phyloP scores from a whole-genome alignment of 495 filamentous ascomycete genomes.

The Pseudomonodictys pantanalensis region DNA sequence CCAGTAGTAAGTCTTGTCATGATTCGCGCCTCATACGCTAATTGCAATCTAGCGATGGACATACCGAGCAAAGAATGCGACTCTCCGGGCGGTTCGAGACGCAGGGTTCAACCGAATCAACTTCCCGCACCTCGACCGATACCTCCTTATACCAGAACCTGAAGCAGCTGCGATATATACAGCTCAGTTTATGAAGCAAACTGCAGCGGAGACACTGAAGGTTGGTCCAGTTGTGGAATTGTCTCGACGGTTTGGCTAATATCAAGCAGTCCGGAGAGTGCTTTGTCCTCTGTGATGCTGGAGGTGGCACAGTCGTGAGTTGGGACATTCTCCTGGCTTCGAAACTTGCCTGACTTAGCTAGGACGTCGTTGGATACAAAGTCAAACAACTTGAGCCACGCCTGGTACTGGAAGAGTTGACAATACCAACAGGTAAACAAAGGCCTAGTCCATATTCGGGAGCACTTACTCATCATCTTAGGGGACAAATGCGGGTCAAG shows the following conservation, averaged over 20 bases:
- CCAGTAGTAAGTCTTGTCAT: conserved; percentile 1
- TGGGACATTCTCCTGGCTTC: neutral
- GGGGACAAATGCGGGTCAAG: conserved; percentile 20
- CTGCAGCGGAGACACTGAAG: neutral
- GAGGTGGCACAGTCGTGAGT: conserved; percentile 23
- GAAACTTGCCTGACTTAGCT: neutral
- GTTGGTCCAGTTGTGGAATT: neutral
- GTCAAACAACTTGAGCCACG: conserved; percentile 5
- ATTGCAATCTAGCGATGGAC: conserved; percentile 5
- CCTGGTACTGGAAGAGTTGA: conserved; percentile 1
- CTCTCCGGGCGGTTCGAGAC: conserved; percentile 7
- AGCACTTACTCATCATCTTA: neutral
- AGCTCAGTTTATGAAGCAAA: conserved; percentile 2
- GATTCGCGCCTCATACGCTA: neutral
- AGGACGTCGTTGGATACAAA: conserved; percentile 20
- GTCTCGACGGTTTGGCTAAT: neutral
- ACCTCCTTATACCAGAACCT: conserved; percentile 14
- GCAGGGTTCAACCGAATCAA: conserved; percentile 16
- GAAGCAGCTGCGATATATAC: conserved; percentile 26
- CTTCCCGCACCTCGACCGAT: neutral
- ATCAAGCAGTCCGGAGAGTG: conserved; percentile 2
- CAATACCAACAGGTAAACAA: conserved; percentile 5
- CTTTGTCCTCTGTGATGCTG: conserved; percentile 20
- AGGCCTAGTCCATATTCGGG: no score
- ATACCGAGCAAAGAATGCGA: conserved; percentile 17